A percentile compares a stretch with the other conserved stretches of the same genome.
phyloP scores from a whole-genome alignment of 768 basidiomycete genomes.

The Tricholoma matsutake region DNA sequence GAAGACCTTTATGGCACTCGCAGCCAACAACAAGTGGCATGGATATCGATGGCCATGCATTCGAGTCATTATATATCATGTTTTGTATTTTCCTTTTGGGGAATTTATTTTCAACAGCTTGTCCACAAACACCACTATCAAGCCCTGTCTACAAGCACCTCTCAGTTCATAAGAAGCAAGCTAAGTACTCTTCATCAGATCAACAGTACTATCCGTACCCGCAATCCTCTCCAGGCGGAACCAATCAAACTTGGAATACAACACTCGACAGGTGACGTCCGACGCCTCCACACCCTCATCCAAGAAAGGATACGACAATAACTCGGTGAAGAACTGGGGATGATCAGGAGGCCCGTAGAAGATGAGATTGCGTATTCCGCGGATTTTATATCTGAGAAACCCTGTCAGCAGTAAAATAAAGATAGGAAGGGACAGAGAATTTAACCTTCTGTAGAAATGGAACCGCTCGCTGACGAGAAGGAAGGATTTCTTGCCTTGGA shows the following conservation, averaged over 20 bases:
- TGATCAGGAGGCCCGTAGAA: constrained; percentile 94
- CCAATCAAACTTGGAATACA: constrained; percentile 90
- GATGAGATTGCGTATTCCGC: constrained; percentile 88
- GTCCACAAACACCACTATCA: too few species aligned
- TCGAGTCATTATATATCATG: too few species aligned
- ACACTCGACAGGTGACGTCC: constrained; percentile 77
- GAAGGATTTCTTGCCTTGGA: constrained; percentile 82
- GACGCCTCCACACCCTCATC: constrained; percentile 83
- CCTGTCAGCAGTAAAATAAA: background rate
- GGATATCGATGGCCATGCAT: too few species aligned
- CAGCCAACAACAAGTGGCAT: too few species aligned
- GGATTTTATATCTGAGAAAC: constrained; percentile 74
- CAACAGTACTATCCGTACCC: constrained; percentile 45
- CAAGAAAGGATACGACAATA: constrained; percentile 86
- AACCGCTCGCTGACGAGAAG: constrained; percentile 95
- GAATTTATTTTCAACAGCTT: constrained; percentile 16
- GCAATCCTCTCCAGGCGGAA: constrained; percentile 86
- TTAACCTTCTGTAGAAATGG: constrained; percentile 90
- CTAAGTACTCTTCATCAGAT: constrained; percentile 35
- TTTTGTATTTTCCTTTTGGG: too few species aligned
- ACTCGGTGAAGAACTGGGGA: constrained; percentile 88
- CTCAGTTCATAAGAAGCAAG: constrained; percentile 4
- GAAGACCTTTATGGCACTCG: too few species aligned
- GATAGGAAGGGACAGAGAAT: constrained; percentile 3
- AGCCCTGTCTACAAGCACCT: background rate